phyloP scores from a whole-genome alignment of 305 asterid genomes.

The Fraxinus ornus region DNA sequence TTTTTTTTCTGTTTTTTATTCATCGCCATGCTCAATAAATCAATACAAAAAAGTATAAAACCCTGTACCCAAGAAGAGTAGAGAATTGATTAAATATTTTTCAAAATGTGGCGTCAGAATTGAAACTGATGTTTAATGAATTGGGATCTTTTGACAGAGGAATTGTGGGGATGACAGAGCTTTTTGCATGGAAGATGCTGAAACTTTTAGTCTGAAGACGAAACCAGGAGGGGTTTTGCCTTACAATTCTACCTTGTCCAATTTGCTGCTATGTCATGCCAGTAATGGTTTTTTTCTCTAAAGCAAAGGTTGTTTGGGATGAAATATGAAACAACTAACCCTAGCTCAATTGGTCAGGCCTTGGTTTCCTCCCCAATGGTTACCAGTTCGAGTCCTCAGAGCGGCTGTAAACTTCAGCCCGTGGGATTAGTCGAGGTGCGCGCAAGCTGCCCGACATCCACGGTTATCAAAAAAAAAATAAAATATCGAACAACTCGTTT shows the following conservation, averaged over 20 bases:
- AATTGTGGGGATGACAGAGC: constrained; percentile 27
- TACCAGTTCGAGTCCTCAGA: too few species aligned
- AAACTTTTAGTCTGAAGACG: constrained; percentile 17
- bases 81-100: not conserved
- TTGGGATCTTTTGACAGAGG: not conserved
- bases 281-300: constrained; percentile 36
- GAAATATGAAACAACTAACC: too few species aligned
- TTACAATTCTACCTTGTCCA: constrained; percentile 38
- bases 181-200: constrained; percentile 35
- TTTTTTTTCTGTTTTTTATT: not conserved
- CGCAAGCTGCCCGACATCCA: too few species aligned
- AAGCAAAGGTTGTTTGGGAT: constrained; percentile 59
- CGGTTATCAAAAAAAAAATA: too few species aligned
- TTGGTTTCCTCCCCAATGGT: too few species aligned
- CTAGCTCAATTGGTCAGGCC: too few species aligned
- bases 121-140: not conserved
- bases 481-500: constrained; percentile 54
- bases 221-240: constrained; percentile 27
- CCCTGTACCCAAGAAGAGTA: not conserved
- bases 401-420: too few species aligned
- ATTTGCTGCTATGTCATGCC: constrained; percentile 48
- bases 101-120: not conserved
- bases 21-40: not conserved
- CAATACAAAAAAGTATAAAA: not conserved
- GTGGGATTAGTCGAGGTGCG: too few species aligned